Evolutionary conservation across 495 filamentous ascomycete species (phyloP).

Genomic region (Evernia prunastri): DNA sequence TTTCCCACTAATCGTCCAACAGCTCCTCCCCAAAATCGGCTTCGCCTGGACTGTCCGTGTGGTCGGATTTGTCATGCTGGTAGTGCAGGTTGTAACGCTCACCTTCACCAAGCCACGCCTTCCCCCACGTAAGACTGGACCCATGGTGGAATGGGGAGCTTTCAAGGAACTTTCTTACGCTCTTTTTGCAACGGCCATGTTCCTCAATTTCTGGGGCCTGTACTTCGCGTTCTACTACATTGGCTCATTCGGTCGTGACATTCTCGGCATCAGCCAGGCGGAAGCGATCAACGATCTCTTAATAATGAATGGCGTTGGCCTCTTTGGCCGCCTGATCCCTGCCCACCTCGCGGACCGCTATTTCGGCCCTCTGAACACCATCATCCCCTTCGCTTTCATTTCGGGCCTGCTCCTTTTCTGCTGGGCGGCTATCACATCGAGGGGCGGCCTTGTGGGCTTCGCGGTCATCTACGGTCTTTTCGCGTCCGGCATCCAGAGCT

Average conservation of each 20-base stretch:
- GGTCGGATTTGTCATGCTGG: conserved; percentile 66
- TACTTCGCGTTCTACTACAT: conserved; percentile 59
- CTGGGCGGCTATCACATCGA: conserved; percentile 50
- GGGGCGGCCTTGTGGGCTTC: conserved; percentile 48
- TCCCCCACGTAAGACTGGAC: conserved; percentile 56
- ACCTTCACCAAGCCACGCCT: conserved; percentile 55
- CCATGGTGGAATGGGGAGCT: conserved; percentile 58
- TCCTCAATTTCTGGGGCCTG: conserved; percentile 58
- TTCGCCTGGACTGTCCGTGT: conserved; percentile 74
- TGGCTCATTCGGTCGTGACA: conserved; percentile 49
- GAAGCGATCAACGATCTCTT: conserved; percentile 58
- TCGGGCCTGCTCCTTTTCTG: conserved; percentile 43
- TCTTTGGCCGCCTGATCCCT: conserved; percentile 53
- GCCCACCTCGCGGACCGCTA: conserved; percentile 53
- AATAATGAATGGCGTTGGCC: conserved; percentile 58
- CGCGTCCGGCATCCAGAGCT: conserved; percentile 53
- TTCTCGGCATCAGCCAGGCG: conserved; percentile 47
- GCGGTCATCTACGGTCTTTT: conserved; percentile 51
- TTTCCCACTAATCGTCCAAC: conserved; percentile 65
- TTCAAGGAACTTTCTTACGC: conserved; percentile 62
- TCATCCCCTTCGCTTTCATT: conserved; percentile 41
- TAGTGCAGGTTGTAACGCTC: conserved; percentile 46
- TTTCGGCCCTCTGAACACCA: conserved; percentile 49
- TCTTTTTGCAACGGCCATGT: conserved; percentile 60
- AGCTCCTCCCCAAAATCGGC: conserved; percentile 60